Evolutionary conservation across 164 flowering plant species (phyloP).

Genomic region (Annona cherimola): DNA sequence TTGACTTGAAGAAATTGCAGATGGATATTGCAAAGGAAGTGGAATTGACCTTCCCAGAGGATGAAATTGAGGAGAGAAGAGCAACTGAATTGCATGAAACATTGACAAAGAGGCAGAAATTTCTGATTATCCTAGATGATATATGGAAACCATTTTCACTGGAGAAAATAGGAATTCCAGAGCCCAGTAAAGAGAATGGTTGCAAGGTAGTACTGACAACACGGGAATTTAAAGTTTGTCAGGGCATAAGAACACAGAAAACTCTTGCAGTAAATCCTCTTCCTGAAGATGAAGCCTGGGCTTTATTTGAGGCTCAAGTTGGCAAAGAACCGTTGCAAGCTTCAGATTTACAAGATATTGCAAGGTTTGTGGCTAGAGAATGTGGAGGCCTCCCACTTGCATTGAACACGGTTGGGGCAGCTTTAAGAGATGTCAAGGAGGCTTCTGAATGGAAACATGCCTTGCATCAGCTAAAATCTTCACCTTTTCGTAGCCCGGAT

Average conservation of each 20-base stretch:
- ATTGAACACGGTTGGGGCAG: background rate
- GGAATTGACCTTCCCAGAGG: background rate
- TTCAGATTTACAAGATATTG: background rate
- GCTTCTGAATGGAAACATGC: background rate
- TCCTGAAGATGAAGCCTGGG: background rate
- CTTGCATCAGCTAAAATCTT: background rate
- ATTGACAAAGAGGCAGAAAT: slow-evolving; percentile 3
- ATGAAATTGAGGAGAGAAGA: background rate
- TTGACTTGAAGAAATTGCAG: background rate
- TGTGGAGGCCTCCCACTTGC: background rate
- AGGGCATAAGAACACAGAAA: background rate
- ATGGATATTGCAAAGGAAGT: slow-evolving; percentile 1
- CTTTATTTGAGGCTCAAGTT: background rate
- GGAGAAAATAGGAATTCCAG: slow-evolving; percentile 8
- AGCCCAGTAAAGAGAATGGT: background rate
- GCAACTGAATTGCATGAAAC: background rate
- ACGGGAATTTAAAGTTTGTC: background rate
- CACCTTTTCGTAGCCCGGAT: background rate
- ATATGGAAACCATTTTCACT: slow-evolving; percentile 3
- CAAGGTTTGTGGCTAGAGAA: background rate
- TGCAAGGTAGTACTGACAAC: slow-evolving; percentile 7
- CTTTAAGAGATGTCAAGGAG: background rate
- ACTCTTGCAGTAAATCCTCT: background rate
- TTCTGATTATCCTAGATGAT: slow-evolving; percentile 13
- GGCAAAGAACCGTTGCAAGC: background rate